Evolutionary conservation across 768 basidiomycete genomes (phyloP).

Genomic region (Hysterangium stoloniferum): DNA sequence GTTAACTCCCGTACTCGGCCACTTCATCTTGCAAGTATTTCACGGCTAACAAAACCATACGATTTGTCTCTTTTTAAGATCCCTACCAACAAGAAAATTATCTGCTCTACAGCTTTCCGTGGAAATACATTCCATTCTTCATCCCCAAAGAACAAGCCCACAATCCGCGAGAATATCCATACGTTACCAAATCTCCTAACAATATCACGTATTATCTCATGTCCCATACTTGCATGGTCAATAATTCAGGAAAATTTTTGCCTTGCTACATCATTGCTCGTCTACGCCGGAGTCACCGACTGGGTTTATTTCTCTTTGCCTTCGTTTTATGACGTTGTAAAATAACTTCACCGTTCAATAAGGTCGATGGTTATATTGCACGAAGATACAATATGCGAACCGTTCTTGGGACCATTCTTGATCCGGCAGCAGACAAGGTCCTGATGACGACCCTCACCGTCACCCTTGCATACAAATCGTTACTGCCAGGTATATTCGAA

Average conservation of each 20-base stretch:
- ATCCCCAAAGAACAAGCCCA: not conserved
- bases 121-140: too few relatives aligned
- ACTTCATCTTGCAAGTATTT: too few relatives aligned
- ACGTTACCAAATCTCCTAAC: slow-evolving; percentile 91
- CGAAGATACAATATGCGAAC: slow-evolving; percentile 78
- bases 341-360: slow-evolving; percentile 12
- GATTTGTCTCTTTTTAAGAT: too few relatives aligned
- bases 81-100: too few relatives aligned
- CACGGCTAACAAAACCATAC: too few relatives aligned
- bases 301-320: slow-evolving; percentile 39
- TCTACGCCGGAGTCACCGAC: slow-evolving; percentile 91
- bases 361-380: slow-evolving; percentile 92
- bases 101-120: too few relatives aligned
- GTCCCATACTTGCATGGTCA: slow-evolving; percentile 88
- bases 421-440: slow-evolving; percentile 95
- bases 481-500: slow-evolving; percentile 65
- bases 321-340: slow-evolving; percentile 6
- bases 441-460: slow-evolving; percentile 91
- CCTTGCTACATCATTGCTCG: slow-evolving; percentile 74
- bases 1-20: not conserved
- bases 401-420: slow-evolving; percentile 92
- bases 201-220: slow-evolving; percentile 76
- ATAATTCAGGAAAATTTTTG: slow-evolving; percentile 75
- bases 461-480: slow-evolving; percentile 72
- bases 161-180: slow-evolving; percentile 80